These are phyloP conservation scores for Zygoascus tannicola DNA, from an alignment of 805 yeast species.

Conservation along the genomic window DNA sequence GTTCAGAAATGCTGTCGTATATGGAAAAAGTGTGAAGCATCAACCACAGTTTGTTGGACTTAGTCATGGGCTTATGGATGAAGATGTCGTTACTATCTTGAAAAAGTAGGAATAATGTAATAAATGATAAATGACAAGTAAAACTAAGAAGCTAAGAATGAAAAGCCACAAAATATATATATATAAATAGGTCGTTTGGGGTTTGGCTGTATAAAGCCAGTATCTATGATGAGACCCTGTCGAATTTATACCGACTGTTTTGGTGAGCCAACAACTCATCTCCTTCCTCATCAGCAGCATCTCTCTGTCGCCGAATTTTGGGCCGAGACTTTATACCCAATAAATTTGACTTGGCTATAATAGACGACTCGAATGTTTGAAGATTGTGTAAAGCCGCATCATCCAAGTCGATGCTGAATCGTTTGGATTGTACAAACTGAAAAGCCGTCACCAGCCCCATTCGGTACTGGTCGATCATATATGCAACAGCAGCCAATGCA, in stretches of 20 bases:
- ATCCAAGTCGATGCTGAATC: conserved; percentile 23
- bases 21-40: conserved; percentile 87
- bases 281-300: conserved; percentile 8
- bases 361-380: conserved; percentile 15
- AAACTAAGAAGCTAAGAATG: no score
- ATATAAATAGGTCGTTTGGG: no score
- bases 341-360: conserved; percentile 1
- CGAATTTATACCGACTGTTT: no score
- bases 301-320: conserved; percentile 2
- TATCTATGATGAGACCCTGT: no score
- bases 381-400: conserved; percentile 19
- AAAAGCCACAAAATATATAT: no score
- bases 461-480: conserved; percentile 19
- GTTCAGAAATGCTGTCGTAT: conserved; percentile 87
- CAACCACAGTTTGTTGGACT: conserved; percentile 96
- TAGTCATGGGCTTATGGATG: conserved; percentile 76
- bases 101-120: conserved; percentile 58
- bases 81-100: conserved; percentile 92
- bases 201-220: no score
- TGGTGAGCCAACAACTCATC: no score
- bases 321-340: neutral
- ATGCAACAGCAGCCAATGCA: conserved; percentile 26
- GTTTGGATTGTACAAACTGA: conserved; percentile 24
- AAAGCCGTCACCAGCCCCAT: conserved; percentile 19
- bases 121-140: no score